phyloP scores from a whole-genome alignment of 352 stramenopile genomes.

The Bremia lactucae region DNA sequence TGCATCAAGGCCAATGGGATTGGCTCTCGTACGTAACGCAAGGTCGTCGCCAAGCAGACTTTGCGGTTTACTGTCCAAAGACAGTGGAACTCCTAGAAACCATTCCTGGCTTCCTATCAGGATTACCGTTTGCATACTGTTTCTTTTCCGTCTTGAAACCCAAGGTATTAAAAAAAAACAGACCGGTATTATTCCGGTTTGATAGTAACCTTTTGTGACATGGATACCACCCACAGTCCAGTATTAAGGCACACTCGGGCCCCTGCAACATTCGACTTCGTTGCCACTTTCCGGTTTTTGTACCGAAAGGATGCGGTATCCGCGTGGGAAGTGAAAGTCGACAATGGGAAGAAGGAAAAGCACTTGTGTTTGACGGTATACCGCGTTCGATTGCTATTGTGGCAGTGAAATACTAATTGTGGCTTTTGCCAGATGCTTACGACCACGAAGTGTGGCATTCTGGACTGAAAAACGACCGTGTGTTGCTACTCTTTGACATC shows the following conservation, averaged over 20 bases:
- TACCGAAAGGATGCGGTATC: slow-evolving; percentile 85
- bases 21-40: slow-evolving; percentile 86
- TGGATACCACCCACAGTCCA: slow-evolving; percentile 33
- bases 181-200: background rate
- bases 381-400: background rate
- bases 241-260: slow-evolving; percentile 88
- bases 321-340: slow-evolving; percentile 81
- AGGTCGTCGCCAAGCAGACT: slow-evolving; percentile 49
- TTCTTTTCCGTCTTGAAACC: slow-evolving; percentile 94
- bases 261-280: slow-evolving; percentile 93
- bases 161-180: slow-evolving; percentile 24
- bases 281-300: slow-evolving; percentile 90
- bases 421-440: slow-evolving; percentile 41
- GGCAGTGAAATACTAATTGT: background rate
- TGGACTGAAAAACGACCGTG: slow-evolving; percentile 47
- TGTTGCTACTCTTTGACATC: slow-evolving; percentile 82
- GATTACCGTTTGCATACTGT: slow-evolving; percentile 89
- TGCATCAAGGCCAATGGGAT: slow-evolving; percentile 87
- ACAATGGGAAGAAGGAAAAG: slow-evolving; percentile 69
- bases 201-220: background rate
- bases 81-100: slow-evolving; percentile 64
- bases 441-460: slow-evolving; percentile 78
- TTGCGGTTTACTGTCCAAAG: slow-evolving; percentile 48
- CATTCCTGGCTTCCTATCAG: slow-evolving; percentile 78
- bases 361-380: slow-evolving; percentile 73